Evolutionary conservation across 805 yeast species (phyloP).

Genomic region (Metschnikowia similis): DNA sequence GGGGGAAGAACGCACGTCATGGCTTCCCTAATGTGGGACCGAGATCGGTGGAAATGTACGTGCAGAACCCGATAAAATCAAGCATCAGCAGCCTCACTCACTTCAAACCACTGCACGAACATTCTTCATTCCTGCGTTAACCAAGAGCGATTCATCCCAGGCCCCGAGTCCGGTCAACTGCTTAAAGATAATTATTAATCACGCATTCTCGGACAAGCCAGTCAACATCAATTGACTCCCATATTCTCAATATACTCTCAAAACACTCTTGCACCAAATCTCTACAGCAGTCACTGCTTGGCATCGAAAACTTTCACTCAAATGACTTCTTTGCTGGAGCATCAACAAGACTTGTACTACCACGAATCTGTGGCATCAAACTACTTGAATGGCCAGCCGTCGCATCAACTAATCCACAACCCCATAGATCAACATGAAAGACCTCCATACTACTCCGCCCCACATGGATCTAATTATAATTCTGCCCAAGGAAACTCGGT

Average conservation of each 20-base stretch:
- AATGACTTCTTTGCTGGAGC: conserved; percentile 20
- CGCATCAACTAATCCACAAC: conserved; percentile 13
- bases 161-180: background rate
- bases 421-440: conserved; percentile 13
- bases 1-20: background rate
- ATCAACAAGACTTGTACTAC: conserved; percentile 21
- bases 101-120: background rate
- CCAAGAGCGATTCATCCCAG: background rate
- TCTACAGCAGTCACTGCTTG: background rate
- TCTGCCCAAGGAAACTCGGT: conserved; percentile 12
- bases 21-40: background rate
- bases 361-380: conserved; percentile 19
- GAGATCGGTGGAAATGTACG: conserved; percentile 3
- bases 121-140: background rate
- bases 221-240: no score
- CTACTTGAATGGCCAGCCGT: conserved; percentile 16
- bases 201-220: background rate
- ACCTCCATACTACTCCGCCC: conserved; percentile 23
- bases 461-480: conserved; percentile 10
- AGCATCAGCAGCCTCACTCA: background rate
- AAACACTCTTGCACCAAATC: background rate
- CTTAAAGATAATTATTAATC: no score
- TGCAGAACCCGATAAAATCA: conserved; percentile 4
- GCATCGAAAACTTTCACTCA: background rate
- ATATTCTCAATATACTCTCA: no score